phyloP scores from a whole-genome alignment of 352 stramenopile genomes.

The Phytophthora multivora region DNA sequence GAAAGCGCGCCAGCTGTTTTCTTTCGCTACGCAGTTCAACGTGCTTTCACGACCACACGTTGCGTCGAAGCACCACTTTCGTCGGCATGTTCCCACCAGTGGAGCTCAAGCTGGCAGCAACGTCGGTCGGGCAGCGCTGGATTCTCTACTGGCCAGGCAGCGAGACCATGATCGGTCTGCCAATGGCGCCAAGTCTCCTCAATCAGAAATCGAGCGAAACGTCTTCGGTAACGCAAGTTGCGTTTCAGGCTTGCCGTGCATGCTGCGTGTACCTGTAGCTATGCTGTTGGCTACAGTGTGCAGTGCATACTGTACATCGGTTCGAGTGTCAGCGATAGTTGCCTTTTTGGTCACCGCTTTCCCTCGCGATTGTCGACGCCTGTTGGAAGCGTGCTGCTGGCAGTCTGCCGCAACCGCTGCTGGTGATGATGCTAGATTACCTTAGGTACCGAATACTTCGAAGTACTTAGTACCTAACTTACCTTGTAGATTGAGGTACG shows the following conservation, averaged over 20 bases:
- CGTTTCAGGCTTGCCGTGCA: not conserved
- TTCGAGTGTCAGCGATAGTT: not conserved
- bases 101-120: no score
- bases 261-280: not conserved
- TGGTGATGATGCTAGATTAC: not conserved
- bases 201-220: not conserved
- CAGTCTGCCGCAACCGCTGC: not conserved
- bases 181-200: not conserved
- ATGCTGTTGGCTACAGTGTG: not conserved
- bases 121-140: no score
- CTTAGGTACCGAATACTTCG: no score
- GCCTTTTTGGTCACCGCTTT: not conserved
- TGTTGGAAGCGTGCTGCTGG: not conserved
- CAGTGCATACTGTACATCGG: not conserved
- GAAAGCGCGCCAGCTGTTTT: conserved; percentile 23
- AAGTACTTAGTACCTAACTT: no score
- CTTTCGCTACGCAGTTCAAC: conserved; percentile 19
- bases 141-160: no score
- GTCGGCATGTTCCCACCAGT: conserved; percentile 3
- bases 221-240: not conserved
- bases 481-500: not conserved
- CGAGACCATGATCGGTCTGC: no score
- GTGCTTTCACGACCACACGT: conserved; percentile 20
- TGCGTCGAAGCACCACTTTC: conserved; percentile 6
- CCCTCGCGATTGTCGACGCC: conserved; percentile 4